Conservation (phyloP, 306 rosid species). For the Castanea sativa region DNA sequence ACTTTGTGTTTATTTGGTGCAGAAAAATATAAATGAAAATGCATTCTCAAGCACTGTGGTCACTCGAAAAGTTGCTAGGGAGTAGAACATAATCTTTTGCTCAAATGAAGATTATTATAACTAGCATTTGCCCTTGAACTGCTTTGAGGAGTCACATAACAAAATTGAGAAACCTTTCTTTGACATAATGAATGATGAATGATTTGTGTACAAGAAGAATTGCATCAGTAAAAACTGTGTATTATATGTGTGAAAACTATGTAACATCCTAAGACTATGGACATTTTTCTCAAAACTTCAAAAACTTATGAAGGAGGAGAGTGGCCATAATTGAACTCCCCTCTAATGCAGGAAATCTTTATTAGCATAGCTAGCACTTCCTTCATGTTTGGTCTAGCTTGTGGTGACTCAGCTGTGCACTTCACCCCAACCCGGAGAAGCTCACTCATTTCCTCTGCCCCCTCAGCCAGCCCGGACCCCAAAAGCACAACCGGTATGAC, state of each 20-base stretch:
- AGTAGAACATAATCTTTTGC: too few relatives aligned
- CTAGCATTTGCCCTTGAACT: too few relatives aligned
- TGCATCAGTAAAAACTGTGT: constrained; percentile 6
- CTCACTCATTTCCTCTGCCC: constrained; percentile 76
- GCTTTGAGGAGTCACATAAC: not conserved
- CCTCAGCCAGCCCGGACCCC: constrained; percentile 69
- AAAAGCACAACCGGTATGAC: constrained; percentile 48
- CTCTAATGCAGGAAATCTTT: constrained; percentile 31
- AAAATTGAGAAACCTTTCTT: constrained; percentile 25
- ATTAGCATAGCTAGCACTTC: constrained; percentile 78
- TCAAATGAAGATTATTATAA: too few relatives aligned
- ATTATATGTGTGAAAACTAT: constrained; percentile 27
- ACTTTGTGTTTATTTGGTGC: too few relatives aligned
- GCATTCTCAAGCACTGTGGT: too few relatives aligned
- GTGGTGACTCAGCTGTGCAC: constrained; percentile 73
- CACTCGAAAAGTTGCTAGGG: too few relatives aligned
- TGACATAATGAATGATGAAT: constrained; percentile 36
- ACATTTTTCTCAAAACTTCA: not conserved
- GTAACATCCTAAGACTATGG: constrained; percentile 18
- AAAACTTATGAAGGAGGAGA: constrained; percentile 27
- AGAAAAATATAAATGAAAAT: too few relatives aligned
- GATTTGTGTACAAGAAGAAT: constrained; percentile 47
- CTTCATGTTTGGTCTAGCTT: constrained; percentile 85
- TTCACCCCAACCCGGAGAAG: constrained; percentile 67
- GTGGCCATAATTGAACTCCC: constrained; percentile 34